Percentiles rank a stretch among this genome's conserved stretches.
These are phyloP conservation scores for Quercus tomentella DNA, from an alignment of 331 rosid species.

Conservation along the genomic window DNA sequence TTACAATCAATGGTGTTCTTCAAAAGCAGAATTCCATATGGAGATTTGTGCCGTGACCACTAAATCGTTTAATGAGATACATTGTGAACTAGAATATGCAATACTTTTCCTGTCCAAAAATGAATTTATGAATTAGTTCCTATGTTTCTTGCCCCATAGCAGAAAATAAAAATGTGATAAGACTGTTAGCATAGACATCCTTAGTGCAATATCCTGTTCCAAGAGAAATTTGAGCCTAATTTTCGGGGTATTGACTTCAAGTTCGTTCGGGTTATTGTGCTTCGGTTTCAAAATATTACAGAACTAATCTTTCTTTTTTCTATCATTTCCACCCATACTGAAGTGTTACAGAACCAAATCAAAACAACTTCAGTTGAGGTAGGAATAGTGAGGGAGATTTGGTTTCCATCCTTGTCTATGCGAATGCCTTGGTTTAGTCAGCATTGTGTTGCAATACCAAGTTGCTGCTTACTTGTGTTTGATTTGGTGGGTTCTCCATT, in stretches of 20 bases:
- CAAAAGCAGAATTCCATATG: not conserved
- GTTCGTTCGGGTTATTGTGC: not conserved
- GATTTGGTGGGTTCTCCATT: not conserved
- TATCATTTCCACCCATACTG: not conserved
- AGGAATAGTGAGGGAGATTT: not conserved
- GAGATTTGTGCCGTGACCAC: not conserved
- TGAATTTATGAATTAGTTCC: not conserved
- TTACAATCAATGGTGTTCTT: not conserved
- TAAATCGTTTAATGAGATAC: not conserved
- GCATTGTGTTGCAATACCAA: not conserved
- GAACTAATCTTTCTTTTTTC: not conserved
- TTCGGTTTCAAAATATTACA: not conserved
- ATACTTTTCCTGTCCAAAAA: not conserved
- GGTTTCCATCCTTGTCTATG: not conserved
- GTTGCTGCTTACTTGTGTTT: not conserved
- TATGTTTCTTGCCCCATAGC: not conserved
- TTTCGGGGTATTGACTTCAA: not conserved
- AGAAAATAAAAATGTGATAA: no score
- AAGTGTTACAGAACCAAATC: not conserved
- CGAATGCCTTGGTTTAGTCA: not conserved
- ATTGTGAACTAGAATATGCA: not conserved
- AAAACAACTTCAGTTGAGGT: not conserved
- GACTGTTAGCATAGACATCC: not conserved
- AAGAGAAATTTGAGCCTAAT: not conserved
- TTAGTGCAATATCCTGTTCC: not conserved